Evolutionary conservation across 2,329 filamentous ascomycete species (phyloP), one percentile per base, ranked within the genome.

Genomic region (Fusarium heterosporum): DNA sequence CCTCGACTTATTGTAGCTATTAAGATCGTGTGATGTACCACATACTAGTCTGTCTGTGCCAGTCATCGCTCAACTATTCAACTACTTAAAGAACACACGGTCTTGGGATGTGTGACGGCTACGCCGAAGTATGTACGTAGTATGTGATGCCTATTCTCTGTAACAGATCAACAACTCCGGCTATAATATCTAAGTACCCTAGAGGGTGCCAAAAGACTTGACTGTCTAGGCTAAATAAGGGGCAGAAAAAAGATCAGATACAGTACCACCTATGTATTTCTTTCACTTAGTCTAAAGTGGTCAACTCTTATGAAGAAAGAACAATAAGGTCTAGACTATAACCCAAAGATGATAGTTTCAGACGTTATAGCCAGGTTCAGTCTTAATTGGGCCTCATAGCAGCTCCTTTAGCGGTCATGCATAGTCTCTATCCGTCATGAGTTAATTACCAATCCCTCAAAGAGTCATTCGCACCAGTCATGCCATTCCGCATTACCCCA

Each of bases 401-500:
- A 43, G 41, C 26, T 16, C 17, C 28, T 29, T 9, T 29, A 43
- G 12, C 12, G 13, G 26, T 12, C 34, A 34, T 48, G 36, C 40
- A 48, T 8, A 9, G 22, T 50, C 26, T 34, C 45, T 30, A 30
- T 8, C 36, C 14, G 30, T 41, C 25, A 55, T 58, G 55, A 69
- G 32, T 68, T 42, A 53, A 41, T 30, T 29, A 11, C 29, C 40
- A 53, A 47, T 52, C 45, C 41, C 16, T 49, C 30, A 14, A 5
- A 22, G 25, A 38, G 42, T 42, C 30, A 10, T 30, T 32, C 17
- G 43, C 40, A 46, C 5, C 39, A 53, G 43, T 64, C 61, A 61
- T 64, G 56, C 59, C 48, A 69, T 65, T 61, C 60, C 57, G 66
- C 62, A 71, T 71, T 65, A 63, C 71, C 65, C 55, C 61, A 63